Evolutionary conservation across 192 early-diverging fungal genomes (phyloP), one percentile per base, ranked within the genome.

Genomic region (Neocallimastix lanati): DNA sequence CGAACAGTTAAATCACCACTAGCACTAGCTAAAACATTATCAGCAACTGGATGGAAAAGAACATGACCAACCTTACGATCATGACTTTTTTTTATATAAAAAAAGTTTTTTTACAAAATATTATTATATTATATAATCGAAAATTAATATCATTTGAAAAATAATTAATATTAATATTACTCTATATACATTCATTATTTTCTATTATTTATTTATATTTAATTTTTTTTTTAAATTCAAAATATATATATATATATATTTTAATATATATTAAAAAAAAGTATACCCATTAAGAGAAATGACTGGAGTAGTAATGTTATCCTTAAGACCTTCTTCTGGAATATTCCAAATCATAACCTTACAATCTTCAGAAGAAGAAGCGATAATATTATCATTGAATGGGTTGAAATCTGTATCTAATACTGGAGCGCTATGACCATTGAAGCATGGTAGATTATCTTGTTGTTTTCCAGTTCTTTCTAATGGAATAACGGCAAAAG

Each of bases 371-470:
- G 91, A 86, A 77, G 86, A 90, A 14, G 92, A 93, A 28, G 98
- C 98, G 81, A 99, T 89, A 78, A 99, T 86, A 85, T 96, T 90
- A 84, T 99, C 98, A 81, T 98, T 98, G 87, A 98, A 99, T 29
- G 96, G 97, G 83, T 96, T 94, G 82, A 98, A 99, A 82, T 94
- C 94, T 27, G 96, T 99, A 85, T 99, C 98, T 78, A 99, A 87
- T 28, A 99, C 98, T 25, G 98, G 91, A 12, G 91, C 96, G 13
- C 93, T 91, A 82, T 99, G 98, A 29, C 94, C 96, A 80, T 92
- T 91, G 80, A 94, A 96, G n/a, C 98, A 86, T 2, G 98, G 96
- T 77, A 92, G 90, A 76, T 91, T 91, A 81, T 94, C 93, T 33
- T 91, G 89, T 33, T 96, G 87, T 88, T 99, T 99, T 89, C 90